These are phyloP conservation scores for Leishmania tarentolae DNA, from an alignment of 208 protist genomes.

Conservation along the genomic window DNA sequence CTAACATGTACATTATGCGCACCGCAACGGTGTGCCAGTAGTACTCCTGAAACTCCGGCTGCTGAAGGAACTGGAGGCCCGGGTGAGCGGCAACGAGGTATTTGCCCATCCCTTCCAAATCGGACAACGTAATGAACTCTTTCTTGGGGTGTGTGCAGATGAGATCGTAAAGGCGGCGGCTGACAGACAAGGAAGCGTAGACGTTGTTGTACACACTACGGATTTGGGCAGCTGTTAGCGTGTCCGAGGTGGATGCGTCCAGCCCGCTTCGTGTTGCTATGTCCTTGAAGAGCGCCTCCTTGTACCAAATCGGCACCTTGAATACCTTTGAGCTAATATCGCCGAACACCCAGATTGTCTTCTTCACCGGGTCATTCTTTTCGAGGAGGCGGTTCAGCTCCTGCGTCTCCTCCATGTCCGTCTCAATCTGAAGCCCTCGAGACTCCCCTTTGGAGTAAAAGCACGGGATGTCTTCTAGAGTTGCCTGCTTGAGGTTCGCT, in stretches of 20 bases:
- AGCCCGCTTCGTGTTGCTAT: constrained; percentile 46
- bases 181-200: constrained; percentile 56
- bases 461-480: constrained; percentile 65
- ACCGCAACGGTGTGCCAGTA: constrained; percentile 95
- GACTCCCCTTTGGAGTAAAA: constrained; percentile 76
- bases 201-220: constrained; percentile 58
- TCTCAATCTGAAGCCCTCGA: constrained; percentile 40
- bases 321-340: constrained; percentile 75
- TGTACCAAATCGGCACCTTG: constrained; percentile 80
- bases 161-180: constrained; percentile 79
- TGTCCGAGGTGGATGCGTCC: constrained; percentile 29
- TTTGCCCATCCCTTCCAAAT: constrained; percentile 66
- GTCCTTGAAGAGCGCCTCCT: constrained; percentile 75
- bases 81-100: constrained; percentile 89
- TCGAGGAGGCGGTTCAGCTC: constrained; percentile 55
- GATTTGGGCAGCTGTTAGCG: constrained; percentile 58
- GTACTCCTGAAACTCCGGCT: constrained; percentile 95
- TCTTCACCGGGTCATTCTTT: constrained; percentile 39
- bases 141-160: constrained; percentile 48
- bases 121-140: constrained; percentile 67
- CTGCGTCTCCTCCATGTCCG: constrained; percentile 39
- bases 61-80: constrained; percentile 94
- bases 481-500: constrained; percentile 58
- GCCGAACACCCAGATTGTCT: constrained; percentile 54
- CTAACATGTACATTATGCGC: constrained; percentile 95